Evolutionary conservation across 1,139 yeast genomes (phyloP).

Genomic region (Blastobotrys malaysiensis): DNA sequence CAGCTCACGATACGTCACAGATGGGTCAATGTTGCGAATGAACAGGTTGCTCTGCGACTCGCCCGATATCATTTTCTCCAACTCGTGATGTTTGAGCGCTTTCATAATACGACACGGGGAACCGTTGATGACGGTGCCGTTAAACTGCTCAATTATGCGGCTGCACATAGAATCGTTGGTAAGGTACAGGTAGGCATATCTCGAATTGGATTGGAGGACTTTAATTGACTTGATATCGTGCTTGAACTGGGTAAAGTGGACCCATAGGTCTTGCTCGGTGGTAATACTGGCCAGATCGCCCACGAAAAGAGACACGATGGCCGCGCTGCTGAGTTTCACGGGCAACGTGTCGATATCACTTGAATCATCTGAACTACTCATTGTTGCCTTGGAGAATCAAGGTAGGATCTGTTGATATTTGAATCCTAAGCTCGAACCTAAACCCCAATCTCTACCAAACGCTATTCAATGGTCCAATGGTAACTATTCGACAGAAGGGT

Average conservation of each 20-base stretch:
- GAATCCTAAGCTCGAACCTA: background rate
- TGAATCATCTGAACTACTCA: background rate
- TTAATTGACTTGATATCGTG: constrained; percentile 43
- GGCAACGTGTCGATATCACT: background rate
- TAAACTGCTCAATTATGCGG: constrained; percentile 41
- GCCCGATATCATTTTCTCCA: constrained; percentile 8
- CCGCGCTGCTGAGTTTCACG: background rate
- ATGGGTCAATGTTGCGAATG: constrained; percentile 58
- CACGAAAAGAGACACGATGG: constrained; percentile 38
- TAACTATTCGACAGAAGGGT: background rate
- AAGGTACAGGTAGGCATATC: constrained; percentile 50
- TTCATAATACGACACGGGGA: constrained; percentile 50
- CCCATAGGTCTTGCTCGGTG: constrained; percentile 37
- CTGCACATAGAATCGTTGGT: constrained; percentile 35
- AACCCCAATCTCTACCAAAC: background rate
- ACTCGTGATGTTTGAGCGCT: constrained; percentile 36
- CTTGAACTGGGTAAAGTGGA: constrained; percentile 35
- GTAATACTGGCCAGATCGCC: constrained; percentile 43
- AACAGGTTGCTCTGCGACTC: constrained; percentile 29
- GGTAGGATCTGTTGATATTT: background rate
- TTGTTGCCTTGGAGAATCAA: too few relatives aligned
- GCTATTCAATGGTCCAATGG: background rate
- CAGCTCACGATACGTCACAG: constrained; percentile 80
- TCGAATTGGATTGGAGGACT: constrained; percentile 38
- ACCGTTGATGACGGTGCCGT: constrained; percentile 38